Conservation (phyloP, 192 early-diverging fungal species). For the Chytriomyces sp. region DNA sequence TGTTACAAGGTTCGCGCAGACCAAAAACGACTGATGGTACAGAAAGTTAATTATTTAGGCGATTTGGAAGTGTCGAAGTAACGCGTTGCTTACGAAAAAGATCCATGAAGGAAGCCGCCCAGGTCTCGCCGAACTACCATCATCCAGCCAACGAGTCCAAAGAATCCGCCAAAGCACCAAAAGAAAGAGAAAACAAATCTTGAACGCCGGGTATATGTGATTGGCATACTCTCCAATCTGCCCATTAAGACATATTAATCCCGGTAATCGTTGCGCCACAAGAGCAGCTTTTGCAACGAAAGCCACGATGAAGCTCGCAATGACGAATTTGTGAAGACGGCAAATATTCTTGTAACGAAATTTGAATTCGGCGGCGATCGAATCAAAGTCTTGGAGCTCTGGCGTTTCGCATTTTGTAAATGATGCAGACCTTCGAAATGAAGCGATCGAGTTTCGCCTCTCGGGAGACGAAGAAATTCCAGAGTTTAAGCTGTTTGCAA, state of each 20-base stretch:
- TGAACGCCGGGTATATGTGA: not conserved
- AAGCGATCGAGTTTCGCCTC: not conserved
- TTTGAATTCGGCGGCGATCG: not conserved
- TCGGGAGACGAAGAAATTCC: not conserved
- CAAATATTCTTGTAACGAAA: not conserved
- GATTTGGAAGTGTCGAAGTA: not conserved
- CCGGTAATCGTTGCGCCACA: not conserved
- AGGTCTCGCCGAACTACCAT: not conserved
- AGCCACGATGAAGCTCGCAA: not conserved
- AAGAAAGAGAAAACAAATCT: not conserved
- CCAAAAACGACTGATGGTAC: not conserved
- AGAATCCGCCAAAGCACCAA: not conserved
- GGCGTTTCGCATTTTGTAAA: not conserved
- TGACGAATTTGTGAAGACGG: not conserved
- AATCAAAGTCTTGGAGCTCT: not conserved
- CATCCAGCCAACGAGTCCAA: not conserved
- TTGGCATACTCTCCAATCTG: not conserved
- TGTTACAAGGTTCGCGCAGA: not conserved
- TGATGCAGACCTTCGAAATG: not conserved
- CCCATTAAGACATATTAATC: not conserved
- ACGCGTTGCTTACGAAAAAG: not conserved
- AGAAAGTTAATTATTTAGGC: not conserved
- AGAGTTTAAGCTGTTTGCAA: not conserved
- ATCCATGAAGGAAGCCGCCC: not conserved
- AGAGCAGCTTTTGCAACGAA: not conserved